phyloP scores from a whole-genome alignment of 2,329 filamentous ascomycete genomes.

The Pezicula neosporulosa region DNA sequence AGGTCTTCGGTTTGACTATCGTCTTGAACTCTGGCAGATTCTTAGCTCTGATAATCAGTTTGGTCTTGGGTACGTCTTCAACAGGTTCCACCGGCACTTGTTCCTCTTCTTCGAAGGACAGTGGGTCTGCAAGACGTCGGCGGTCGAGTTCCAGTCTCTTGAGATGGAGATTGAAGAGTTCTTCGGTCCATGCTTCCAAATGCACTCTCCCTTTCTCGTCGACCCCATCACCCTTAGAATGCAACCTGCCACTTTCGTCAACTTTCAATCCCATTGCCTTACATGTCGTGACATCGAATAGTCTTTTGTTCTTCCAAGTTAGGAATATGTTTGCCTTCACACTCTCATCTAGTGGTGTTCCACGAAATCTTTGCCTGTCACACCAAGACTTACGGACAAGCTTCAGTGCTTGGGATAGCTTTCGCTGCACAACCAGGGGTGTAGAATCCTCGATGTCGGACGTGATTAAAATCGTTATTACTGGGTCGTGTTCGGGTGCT shows the following conservation, averaged over 20 bases:
- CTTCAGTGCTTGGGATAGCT: slow-evolving; percentile 63
- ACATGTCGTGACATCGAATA: slow-evolving; percentile 76
- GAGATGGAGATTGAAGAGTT: slow-evolving; percentile 45
- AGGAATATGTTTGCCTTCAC: slow-evolving; percentile 61
- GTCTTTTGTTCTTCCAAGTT: slow-evolving; percentile 69
- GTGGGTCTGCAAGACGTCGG: not conserved
- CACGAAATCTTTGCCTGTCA: slow-evolving; percentile 50
- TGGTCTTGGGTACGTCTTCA: slow-evolving; percentile 36
- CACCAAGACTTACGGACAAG: slow-evolving; percentile 70
- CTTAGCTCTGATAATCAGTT: slow-evolving; percentile 51
- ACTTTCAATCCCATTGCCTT: slow-evolving; percentile 60
- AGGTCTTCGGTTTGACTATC: slow-evolving; percentile 50
- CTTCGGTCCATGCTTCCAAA: slow-evolving; percentile 73
- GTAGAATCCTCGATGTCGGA: slow-evolving; percentile 61
- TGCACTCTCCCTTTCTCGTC: slow-evolving; percentile 56
- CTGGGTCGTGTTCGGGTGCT: slow-evolving; percentile 33
- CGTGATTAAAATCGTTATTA: slow-evolving; percentile 63
- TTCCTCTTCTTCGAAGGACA: slow-evolving; percentile 1
- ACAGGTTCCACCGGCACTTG: slow-evolving; percentile 16
- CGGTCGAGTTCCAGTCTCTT: slow-evolving; percentile 8
- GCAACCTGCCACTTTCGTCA: slow-evolving; percentile 29
- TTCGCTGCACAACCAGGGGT: slow-evolving; percentile 60
- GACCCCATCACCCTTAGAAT: slow-evolving; percentile 37
- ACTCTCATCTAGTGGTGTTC: slow-evolving; percentile 31
- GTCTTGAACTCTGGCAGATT: slow-evolving; percentile 47